phyloP scores from a whole-genome alignment of 1,284 basidiomycete species.

The Ustilago curta region DNA sequence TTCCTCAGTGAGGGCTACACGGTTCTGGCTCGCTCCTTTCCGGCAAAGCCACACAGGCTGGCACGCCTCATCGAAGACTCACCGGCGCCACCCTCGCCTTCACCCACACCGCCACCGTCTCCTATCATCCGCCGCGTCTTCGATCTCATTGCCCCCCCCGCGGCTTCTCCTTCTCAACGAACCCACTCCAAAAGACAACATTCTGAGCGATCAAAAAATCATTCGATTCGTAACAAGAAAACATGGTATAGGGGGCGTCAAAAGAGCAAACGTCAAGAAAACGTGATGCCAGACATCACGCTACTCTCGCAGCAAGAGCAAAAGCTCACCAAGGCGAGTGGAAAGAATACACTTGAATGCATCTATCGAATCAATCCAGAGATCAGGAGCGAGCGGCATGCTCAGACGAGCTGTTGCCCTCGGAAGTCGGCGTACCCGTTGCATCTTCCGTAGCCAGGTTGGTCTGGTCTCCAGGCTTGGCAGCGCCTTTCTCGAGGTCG shows the following conservation, averaged over 20 bases:
- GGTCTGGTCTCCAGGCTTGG: slow-evolving; percentile 25
- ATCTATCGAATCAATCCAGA: slow-evolving; percentile 6
- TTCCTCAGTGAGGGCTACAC: no score
- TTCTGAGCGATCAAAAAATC: neutral
- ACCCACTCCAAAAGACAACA: neutral
- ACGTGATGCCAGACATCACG: no score
- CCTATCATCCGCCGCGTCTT: no score
- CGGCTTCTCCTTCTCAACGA: no score
- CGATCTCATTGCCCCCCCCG: no score
- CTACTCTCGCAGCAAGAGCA: neutral
- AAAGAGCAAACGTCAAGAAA: neutral
- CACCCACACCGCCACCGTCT: no score
- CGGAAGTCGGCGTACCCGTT: slow-evolving; percentile 32
- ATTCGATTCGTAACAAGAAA: neutral
- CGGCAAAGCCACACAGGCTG: no score
- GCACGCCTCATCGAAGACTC: no score
- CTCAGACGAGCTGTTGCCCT: slow-evolving; percentile 28
- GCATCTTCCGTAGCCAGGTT: slow-evolving; percentile 39
- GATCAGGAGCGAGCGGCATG: slow-evolving; percentile 24
- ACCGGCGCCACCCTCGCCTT: no score
- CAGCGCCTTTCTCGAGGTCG: slow-evolving; percentile 39
- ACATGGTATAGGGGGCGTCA: slow-evolving; percentile 40
- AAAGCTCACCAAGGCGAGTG: neutral
- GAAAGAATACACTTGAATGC: neutral
- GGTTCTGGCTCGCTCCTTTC: no score